phyloP scores from a whole-genome alignment of 257 asterid species.

The Primulina tabacum region DNA sequence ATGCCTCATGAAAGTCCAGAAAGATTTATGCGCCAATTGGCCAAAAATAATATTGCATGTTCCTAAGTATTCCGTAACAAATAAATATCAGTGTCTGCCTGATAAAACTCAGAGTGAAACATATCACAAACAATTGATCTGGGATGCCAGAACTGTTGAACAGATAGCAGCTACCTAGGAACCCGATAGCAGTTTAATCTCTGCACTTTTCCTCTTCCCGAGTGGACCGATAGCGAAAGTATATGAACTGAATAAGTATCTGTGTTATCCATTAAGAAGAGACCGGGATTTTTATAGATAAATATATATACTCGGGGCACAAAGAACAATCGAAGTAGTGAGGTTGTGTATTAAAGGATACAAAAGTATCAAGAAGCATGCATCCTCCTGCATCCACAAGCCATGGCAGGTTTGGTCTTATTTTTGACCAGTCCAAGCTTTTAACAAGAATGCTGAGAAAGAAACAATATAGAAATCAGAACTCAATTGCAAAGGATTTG shows the following conservation, averaged over 20 bases:
- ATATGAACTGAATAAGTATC: constrained; percentile 54
- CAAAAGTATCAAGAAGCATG: constrained; percentile 55
- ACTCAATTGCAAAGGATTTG: background rate
- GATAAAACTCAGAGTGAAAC: no score
- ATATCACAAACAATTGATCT: no score
- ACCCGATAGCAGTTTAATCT: constrained; percentile 23
- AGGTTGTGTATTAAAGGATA: constrained; percentile 44
- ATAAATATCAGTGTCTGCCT: no score
- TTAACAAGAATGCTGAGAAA: constrained; percentile 58
- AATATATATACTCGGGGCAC: background rate
- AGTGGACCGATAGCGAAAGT: constrained; percentile 40
- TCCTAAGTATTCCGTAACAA: no score
- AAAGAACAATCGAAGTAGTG: background rate
- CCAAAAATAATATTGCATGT: no score
- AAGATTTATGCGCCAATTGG: no score
- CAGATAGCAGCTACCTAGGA: constrained; percentile 6
- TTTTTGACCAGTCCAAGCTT: constrained; percentile 56
- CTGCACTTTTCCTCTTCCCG: constrained; percentile 27
- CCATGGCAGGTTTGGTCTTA: constrained; percentile 71
- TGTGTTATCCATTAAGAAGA: constrained; percentile 38
- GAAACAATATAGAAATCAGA: background rate
- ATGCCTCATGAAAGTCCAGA: no score
- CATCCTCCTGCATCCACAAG: constrained; percentile 73
- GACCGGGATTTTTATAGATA: background rate
- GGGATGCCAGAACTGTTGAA: no score